Percentiles rank a stretch among this genome's conserved stretches.
Evolutionary conservation across 1,284 basidiomycete genomes (phyloP).

Genomic region (Austropuccinia psidii): DNA sequence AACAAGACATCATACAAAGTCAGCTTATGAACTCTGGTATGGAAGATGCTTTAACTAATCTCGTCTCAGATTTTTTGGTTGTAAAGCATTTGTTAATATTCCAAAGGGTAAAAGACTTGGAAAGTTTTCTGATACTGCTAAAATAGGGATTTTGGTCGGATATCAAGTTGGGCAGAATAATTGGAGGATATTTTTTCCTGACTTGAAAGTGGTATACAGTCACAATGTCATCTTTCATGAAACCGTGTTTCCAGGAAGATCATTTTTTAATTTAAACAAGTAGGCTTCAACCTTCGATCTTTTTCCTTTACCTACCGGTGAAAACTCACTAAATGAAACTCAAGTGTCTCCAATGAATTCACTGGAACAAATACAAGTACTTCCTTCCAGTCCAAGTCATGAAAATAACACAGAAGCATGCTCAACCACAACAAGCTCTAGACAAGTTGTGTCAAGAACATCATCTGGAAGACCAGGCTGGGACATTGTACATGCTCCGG

Average conservation of each 20-base stretch:
- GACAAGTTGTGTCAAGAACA: too few relatives aligned
- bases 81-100: not conserved
- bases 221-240: slow-evolving; percentile 1
- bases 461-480: not conserved
- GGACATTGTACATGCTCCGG: not conserved
- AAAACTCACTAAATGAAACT: not conserved
- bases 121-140: not conserved
- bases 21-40: not conserved
- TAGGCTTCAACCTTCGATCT: not conserved
- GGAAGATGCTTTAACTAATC: not conserved
- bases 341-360: too few relatives aligned
- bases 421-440: too few relatives aligned
- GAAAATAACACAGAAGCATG: not conserved
- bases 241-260: not conserved
- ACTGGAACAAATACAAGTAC: too few relatives aligned
- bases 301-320: not conserved
- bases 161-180: not conserved
- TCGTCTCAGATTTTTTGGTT: not conserved
- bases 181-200: not conserved
- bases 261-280: not conserved
- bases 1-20: not conserved
- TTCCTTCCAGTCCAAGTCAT: not conserved
- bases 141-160: not conserved
- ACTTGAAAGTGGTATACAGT: not conserved
- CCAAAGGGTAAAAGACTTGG: not conserved